Conservation (phyloP, 1,284 basidiomycete genomes). For the Moesziomyces sp. region DNA sequence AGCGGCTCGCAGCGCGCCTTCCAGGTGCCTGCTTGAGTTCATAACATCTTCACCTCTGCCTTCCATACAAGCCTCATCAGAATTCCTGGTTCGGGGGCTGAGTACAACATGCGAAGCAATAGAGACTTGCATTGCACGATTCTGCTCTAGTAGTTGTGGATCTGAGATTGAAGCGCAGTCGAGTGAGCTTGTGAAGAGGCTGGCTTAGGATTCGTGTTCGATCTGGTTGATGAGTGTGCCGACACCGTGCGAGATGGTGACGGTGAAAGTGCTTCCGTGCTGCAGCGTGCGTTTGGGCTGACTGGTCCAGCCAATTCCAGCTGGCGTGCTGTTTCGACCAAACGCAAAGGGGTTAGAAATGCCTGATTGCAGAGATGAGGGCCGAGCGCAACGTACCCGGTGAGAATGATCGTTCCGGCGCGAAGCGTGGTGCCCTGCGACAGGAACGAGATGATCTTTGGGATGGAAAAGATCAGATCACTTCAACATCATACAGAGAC, state of each 20-base stretch:
- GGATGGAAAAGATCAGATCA: constrained; percentile 69
- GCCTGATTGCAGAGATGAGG: background rate
- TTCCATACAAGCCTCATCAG: too few relatives aligned
- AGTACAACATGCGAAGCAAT: background rate
- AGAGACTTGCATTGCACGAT: too few relatives aligned
- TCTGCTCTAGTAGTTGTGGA: too few relatives aligned
- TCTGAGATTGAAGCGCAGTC: too few relatives aligned
- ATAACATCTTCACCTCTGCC: background rate
- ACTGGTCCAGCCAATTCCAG: constrained; percentile 68
- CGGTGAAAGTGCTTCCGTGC: constrained; percentile 69
- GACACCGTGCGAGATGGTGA: constrained; percentile 68
- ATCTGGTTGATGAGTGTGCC: constrained; percentile 70
- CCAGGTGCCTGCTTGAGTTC: constrained; percentile 11
- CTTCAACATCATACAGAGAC: constrained; percentile 29
- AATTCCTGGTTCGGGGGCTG: background rate
- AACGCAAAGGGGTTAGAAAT: background rate
- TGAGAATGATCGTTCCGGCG: constrained; percentile 56
- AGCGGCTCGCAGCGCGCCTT: constrained; percentile 41
- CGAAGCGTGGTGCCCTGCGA: constrained; percentile 54
- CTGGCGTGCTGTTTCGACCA: constrained; percentile 61
- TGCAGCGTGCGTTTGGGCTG: constrained; percentile 64
- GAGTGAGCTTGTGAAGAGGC: too few relatives aligned
- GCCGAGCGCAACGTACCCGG: constrained; percentile 28
- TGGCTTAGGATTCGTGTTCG: constrained; percentile 56
- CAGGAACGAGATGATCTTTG: constrained; percentile 68